A percentile compares a stretch with the other conserved stretches of the same genome.
Conservation (phyloP, 345 rosid species). For the Noccaea bulbosa region DNA sequence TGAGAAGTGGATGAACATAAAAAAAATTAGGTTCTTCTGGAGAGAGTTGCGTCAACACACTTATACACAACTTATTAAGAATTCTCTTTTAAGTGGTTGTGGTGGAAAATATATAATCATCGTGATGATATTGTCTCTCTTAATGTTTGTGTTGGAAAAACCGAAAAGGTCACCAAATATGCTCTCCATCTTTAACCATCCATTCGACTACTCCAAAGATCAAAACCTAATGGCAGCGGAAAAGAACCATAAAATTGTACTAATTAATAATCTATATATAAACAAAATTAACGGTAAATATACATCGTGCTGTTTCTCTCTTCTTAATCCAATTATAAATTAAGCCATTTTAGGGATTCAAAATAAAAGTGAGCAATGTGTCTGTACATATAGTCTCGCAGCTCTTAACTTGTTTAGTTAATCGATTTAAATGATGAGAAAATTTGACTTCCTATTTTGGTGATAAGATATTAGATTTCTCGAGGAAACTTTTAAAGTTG, state of each 20-base stretch:
- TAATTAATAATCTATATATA: not conserved
- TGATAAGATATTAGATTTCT: conserved; percentile 36
- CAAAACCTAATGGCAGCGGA: not conserved
- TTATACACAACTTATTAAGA: conserved; percentile 43
- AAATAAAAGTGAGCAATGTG: conserved; percentile 1
- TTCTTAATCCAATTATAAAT: not conserved
- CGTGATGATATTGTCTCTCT: conserved; percentile 44
- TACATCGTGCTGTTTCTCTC: not conserved
- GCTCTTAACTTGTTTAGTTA: not conserved
- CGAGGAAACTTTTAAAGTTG: conserved; percentile 37
- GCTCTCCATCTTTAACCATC: conserved; percentile 34
- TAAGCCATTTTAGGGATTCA: not conserved
- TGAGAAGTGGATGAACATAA: conserved; percentile 50
- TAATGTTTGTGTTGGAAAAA: conserved; percentile 39
- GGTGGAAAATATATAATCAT: conserved; percentile 47
- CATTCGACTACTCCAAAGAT: conserved; percentile 31
- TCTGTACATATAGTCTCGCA: not conserved
- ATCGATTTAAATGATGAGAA: conserved; percentile 13
- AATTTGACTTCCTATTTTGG: conserved; percentile 38
- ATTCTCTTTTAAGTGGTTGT: conserved; percentile 41
- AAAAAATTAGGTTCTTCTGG: conserved; percentile 48
- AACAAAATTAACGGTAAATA: not conserved
- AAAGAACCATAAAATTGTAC: not conserved
- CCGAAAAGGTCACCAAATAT: conserved; percentile 44
- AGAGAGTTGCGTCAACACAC: conserved; percentile 52